Evolutionary conservation across 306 rosid species (phyloP).

Genomic region (Quercus aquifolioides): DNA sequence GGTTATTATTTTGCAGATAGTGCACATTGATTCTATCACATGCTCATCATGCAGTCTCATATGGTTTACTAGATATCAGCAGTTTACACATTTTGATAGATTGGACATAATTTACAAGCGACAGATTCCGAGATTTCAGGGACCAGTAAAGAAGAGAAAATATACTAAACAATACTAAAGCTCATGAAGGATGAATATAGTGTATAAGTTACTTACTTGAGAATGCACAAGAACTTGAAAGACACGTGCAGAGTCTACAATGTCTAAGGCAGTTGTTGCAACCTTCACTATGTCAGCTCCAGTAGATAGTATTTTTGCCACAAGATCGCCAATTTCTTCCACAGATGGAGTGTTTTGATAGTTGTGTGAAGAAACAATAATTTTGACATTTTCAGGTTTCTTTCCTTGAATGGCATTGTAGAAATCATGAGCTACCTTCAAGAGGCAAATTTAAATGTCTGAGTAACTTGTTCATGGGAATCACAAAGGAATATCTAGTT

Average conservation of each 20-base stretch:
- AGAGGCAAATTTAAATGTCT: background rate
- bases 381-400: slow-evolving; percentile 49
- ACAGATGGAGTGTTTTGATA: slow-evolving; percentile 49
- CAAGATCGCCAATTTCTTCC: slow-evolving; percentile 58
- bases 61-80: background rate
- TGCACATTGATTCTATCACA: background rate
- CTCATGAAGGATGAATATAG: background rate
- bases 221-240: slow-evolving; percentile 56
- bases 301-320: slow-evolving; percentile 53
- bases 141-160: background rate
- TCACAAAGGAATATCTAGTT: background rate
- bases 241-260: slow-evolving; percentile 49
- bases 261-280: slow-evolving; percentile 65
- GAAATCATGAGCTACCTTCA: slow-evolving; percentile 59
- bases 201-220: slow-evolving; percentile 38
- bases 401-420: slow-evolving; percentile 34
- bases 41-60: background rate
- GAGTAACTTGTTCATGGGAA: slow-evolving; percentile 4
- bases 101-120: background rate
- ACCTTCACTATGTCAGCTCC: slow-evolving; percentile 73
- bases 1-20: background rate
- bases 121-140: background rate
- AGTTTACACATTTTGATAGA: background rate
- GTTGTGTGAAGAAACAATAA: slow-evolving; percentile 72
- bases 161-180: background rate